Base-by-base conservation (phyloP, 2,329 filamentous ascomycete genomes). In the Ophiocordyceps camponoti-leonardi region DNA sequence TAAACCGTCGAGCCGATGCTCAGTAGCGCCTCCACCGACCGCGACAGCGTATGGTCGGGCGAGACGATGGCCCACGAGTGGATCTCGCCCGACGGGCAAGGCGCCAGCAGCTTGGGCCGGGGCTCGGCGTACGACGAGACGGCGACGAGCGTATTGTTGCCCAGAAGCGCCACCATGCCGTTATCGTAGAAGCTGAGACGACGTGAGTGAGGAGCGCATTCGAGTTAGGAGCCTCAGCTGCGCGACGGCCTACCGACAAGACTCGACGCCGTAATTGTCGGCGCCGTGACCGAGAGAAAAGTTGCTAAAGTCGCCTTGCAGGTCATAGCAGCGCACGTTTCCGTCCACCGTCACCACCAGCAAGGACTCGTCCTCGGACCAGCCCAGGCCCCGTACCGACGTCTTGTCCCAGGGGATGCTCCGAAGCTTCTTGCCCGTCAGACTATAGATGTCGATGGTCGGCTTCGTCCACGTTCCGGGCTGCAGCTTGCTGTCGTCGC, bases 311-410 rank as follows among this genome's bases (percentile, higher is more conserved):
- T 96, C 90, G 50, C 83, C 86, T 60, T 94, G 84, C n/a, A 98
- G 67, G 56, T 92, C 85, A 60, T 87, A 95, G 61, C 86, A 92
- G 49, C 88, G 75, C 41, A 96, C 90, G 1, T 80, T 90, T 22
- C 92, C 92, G 57, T 98, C 90, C 45, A 83, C 77, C 11, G 87
- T 86, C 44, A 96, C 79, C 0, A 95, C 83, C 4, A 98, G 68
- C 42, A 98, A 72, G 58, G 84, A 83, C 69, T 98, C 92, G 52
- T 95, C 86, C 56, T 94, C 90, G 19, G 88, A 94, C 92, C 92
- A 98, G 31, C 92, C 92, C 19, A 98, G 72, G 2, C 86, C 87
- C 61, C 81, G 83, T 57, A 98, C 85, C 3, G 79, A 70, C 42
- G 86, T 86, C 64, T 88, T 86, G 55, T 96, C 90, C 88, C 90